Percentiles rank a stretch among this genome's conserved stretches.
Conservation (phyloP, 768 basidiomycete genomes). For the Mrakia gelida region DNA sequence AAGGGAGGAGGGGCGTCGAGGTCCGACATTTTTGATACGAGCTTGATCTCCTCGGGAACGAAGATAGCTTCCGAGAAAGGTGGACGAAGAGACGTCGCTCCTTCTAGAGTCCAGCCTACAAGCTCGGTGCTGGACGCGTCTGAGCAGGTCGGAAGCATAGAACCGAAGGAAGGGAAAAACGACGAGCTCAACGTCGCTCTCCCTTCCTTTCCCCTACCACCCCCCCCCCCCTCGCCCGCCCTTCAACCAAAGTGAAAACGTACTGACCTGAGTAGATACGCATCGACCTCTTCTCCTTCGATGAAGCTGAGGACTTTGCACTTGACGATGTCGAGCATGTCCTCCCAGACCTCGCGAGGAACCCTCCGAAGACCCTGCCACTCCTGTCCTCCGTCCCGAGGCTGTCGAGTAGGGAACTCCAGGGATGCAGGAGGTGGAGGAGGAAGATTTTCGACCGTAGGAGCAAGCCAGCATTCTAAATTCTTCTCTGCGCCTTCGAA, state of each 20-base stretch:
- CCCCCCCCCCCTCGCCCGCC: no score
- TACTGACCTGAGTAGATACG: conserved; percentile 97
- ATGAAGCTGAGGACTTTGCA: conserved; percentile 92
- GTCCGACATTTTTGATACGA: no score
- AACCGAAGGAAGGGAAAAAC: not conserved
- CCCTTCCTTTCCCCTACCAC: not conserved
- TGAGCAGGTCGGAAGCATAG: no score
- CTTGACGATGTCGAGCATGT: conserved; percentile 92
- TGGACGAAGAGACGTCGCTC: no score
- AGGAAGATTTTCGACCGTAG: conserved; percentile 62
- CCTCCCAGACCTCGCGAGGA: conserved; percentile 76
- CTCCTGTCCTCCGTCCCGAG: conserved; percentile 40
- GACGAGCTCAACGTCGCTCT: not conserved
- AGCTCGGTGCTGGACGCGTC: no score
- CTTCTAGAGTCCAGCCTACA: no score
- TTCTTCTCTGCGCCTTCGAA: conserved; percentile 45
- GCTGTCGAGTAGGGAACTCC: not conserved
- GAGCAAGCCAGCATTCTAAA: conserved; percentile 95
- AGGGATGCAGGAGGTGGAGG: not conserved
- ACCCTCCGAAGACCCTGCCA: conserved; percentile 73
- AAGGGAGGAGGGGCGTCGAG: no score
- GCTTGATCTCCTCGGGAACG: no score
- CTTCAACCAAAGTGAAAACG: no score
- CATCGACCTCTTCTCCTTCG: conserved; percentile 83
- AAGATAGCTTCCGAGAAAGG: no score